Evolutionary conservation across 306 rosid genomes (phyloP), one percentile per base, ranked within the genome.

Genomic region (Vigna hirtella): DNA sequence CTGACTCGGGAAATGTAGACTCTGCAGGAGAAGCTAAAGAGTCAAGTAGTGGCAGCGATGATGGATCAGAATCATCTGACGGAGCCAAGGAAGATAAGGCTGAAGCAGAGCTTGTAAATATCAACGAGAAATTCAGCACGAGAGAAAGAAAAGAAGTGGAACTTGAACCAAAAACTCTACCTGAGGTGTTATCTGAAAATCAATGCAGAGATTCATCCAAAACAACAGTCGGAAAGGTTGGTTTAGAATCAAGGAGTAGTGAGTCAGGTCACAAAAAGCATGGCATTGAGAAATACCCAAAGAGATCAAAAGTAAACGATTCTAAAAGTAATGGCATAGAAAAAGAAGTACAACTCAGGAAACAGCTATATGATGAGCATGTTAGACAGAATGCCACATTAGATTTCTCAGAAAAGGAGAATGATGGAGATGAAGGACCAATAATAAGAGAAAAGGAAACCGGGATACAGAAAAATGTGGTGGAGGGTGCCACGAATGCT

Each of bases 1-100:
- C 80, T 26, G 59, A 52, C 70, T 68, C 77, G 28, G 62, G 56
- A 67, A 66, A 66, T 51, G 73, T 43, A 58, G 77, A 76, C 76
- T 65, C 66, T 77, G 66, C 9, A 66, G 55, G 9, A 61, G 74
- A 76, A 51, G 66, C 24, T 43, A 66, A 32, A 51, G 69, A 58
- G 32, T 34, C 69, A 45, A 50, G 66, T 43, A 47, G 36, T 22
- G 53, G 45, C 20, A 79, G 49, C 45, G 76, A 72, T 72, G 66
- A 72, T 63, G 77, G 7, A 16, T 61, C 59, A 2, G 47, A 42
- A 9, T 42, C 47, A 42, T 42, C 47, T 62, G 49, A 34, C 51
- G 83, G 66, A 55, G 24, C 10, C 62, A 53, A 20, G 30, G 69
- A 73, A 66, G 70, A 48, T 49, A 74, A 22, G 17, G 40, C 17